A percentile compares a stretch with the other conserved stretches of the same genome.
These are phyloP conservation scores for Ilex paraguariensis DNA, from an alignment of 305 asterid species.

Conservation along the genomic window DNA sequence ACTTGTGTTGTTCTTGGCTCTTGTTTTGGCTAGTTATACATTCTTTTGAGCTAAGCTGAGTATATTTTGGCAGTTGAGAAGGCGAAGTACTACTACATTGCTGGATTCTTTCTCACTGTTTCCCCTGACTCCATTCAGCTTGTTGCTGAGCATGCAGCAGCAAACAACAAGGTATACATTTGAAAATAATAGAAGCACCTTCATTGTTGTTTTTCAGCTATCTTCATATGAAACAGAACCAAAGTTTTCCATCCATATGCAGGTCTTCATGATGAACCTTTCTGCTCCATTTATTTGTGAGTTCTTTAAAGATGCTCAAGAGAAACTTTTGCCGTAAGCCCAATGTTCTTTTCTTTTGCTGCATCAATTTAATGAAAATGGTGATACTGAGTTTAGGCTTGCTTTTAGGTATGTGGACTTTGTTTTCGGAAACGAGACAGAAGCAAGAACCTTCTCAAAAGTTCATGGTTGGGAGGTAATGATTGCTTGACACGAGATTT, in stretches of 20 bases:
- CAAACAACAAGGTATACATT: conserved; percentile 68
- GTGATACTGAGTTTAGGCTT: conserved; percentile 11
- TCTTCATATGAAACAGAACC: conserved; percentile 5
- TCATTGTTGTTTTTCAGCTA: background rate
- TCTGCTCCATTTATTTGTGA: conserved; percentile 97
- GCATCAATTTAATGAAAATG: conserved; percentile 2
- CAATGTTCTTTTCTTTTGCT: conserved; percentile 5
- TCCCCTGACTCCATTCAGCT: conserved; percentile 90
- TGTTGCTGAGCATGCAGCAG: conserved; percentile 95
- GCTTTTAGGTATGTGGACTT: conserved; percentile 61
- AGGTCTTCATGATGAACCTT: conserved; percentile 79
- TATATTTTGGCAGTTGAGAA: conserved; percentile 55
- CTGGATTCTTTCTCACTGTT: conserved; percentile 95
- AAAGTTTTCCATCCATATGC: conserved; percentile 22
- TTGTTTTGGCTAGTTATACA: background rate
- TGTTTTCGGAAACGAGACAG: conserved; percentile 91
- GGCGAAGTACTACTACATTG: conserved; percentile 79
- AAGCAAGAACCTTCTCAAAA: conserved; percentile 78
- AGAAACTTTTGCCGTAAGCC: conserved; percentile 77
- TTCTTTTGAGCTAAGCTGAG: conserved; percentile 11
- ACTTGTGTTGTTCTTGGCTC: background rate
- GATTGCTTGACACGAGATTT: conserved; percentile 7
- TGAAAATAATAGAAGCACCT: background rate
- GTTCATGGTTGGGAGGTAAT: conserved; percentile 98
- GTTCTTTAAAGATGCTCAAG: conserved; percentile 95